Conservation (phyloP, 2,329 filamentous ascomycete species). For the Monilinia polystroma region DNA sequence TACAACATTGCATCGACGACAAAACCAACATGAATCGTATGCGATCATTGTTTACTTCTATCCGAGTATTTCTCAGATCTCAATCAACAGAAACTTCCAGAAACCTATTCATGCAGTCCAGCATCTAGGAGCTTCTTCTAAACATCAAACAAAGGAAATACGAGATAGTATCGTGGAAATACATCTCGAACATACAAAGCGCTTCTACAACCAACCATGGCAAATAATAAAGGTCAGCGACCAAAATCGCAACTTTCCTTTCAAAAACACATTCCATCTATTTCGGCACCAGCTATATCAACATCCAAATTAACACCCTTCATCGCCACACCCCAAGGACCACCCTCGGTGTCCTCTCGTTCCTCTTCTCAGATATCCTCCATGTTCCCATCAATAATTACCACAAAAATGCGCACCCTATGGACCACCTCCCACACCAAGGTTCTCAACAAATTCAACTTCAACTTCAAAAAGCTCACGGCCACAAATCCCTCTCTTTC, state of each 20-base stretch:
- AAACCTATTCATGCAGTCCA: neutral
- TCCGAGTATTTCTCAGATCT: neutral
- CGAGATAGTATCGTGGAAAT: neutral
- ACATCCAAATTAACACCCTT: neutral
- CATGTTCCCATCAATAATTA: neutral
- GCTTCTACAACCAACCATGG: neutral
- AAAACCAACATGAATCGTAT: neutral
- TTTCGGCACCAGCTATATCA: neutral
- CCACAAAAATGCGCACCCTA: constrained; percentile 2
- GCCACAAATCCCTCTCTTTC: neutral
- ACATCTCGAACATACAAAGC: neutral
- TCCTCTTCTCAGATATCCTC: neutral
- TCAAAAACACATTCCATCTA: neutral
- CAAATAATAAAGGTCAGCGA: neutral
- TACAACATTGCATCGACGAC: neutral
- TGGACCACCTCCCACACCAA: neutral
- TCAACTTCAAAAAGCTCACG: neutral
- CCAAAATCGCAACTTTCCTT: neutral
- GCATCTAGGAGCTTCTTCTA: neutral
- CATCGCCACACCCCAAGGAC: neutral
- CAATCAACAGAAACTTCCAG: neutral
- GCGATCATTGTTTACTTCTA: neutral
- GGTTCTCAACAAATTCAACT: neutral
- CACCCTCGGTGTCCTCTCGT: neutral
- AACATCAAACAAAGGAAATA: neutral